Evolutionary conservation across 2,329 filamentous ascomycete genomes (phyloP).

Genomic region (Chrysoporthe puriensis): DNA sequence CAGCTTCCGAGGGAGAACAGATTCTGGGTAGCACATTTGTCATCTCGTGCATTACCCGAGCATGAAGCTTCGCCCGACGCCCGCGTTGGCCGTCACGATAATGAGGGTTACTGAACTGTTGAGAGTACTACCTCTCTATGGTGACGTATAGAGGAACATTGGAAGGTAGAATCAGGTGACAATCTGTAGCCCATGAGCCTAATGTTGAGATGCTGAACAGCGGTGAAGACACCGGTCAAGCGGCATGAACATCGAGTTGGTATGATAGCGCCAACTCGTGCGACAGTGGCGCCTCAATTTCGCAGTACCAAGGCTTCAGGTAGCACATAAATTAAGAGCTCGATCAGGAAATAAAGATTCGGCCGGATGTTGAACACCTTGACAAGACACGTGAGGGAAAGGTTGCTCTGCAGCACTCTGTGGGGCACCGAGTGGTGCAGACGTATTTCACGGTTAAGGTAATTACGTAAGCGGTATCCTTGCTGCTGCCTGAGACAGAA

Average conservation of each 20-base stretch:
- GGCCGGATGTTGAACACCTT: background rate
- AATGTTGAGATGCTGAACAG: background rate
- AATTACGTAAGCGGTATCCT: background rate
- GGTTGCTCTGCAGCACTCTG: background rate
- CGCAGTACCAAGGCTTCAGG: background rate
- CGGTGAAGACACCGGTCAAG: slow-evolving; percentile 2
- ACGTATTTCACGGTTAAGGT: background rate
- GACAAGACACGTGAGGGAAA: background rate
- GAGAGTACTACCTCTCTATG: background rate
- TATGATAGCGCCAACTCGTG: background rate
- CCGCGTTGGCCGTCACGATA: background rate
- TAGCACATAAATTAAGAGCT: background rate
- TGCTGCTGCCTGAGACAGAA: background rate
- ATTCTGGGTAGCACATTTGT: background rate
- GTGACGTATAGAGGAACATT: background rate
- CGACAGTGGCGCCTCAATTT: background rate
- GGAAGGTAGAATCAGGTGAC: background rate
- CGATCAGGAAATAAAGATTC: background rate
- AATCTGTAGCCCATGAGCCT: background rate
- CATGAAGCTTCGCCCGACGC: background rate
- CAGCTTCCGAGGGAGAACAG: background rate
- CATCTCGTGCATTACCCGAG: background rate
- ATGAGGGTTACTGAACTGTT: background rate
- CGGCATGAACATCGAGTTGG: background rate
- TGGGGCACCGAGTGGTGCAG: no score